Percentiles rank a stretch among this genome's conserved stretches.
Evolutionary conservation across 345 rosid genomes (phyloP).

Genomic region (Psidium guajava): DNA sequence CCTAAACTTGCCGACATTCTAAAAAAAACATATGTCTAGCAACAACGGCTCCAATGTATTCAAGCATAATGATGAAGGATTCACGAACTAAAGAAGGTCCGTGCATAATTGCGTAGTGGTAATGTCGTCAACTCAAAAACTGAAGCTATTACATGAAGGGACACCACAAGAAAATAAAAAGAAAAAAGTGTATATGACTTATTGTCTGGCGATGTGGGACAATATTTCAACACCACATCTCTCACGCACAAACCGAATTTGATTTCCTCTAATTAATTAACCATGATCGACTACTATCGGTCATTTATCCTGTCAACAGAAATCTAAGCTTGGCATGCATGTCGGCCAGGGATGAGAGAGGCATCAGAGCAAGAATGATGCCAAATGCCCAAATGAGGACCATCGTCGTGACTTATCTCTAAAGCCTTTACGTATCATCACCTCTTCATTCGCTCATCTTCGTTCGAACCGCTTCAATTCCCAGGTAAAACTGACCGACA

Average conservation of each 20-base stretch:
- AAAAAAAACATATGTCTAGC: neutral
- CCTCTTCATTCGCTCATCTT: too few species aligned
- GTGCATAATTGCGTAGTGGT: neutral
- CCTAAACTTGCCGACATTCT: neutral
- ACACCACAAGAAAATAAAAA: neutral
- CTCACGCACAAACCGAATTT: too few species aligned
- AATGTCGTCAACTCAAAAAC: neutral
- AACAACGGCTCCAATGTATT: neutral
- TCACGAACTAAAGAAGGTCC: neutral
- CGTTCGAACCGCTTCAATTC: neutral
- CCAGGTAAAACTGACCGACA: too few species aligned
- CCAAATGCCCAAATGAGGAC: neutral
- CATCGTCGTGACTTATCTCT: too few species aligned
- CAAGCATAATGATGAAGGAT: neutral
- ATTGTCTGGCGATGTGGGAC: neutral
- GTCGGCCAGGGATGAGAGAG: neutral
- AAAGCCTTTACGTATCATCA: too few species aligned
- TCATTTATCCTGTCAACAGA: neutral
- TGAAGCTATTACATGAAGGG: fast-evolving
- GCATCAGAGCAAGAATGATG: neutral
- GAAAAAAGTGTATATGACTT: neutral
- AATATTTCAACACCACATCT: too few species aligned
- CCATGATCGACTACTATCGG: too few species aligned
- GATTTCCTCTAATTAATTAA: too few species aligned
- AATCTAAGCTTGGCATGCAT: neutral